A percentile compares a stretch with the other conserved stretches of the same genome.
Conservation (phyloP, 2,329 filamentous ascomycete genomes). For the Alternaria sp. region DNA sequence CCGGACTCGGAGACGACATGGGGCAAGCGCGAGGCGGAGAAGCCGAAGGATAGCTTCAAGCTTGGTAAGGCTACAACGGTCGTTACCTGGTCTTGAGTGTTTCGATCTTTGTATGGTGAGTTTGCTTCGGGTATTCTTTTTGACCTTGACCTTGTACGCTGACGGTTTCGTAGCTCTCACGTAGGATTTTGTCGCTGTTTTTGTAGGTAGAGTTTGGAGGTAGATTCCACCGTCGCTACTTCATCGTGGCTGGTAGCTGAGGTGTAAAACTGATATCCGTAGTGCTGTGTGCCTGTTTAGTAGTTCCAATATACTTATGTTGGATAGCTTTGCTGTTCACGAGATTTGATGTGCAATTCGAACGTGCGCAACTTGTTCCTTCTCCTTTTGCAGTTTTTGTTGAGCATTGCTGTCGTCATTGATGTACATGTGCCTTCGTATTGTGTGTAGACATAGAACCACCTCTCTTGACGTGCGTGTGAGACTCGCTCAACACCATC, state of each 20-base stretch:
- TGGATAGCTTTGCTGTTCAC: background rate
- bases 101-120: background rate
- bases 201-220: background rate
- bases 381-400: background rate
- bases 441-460: background rate
- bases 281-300: background rate
- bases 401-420: background rate
- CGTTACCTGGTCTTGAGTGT: constrained; percentile 21
- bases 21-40: constrained; percentile 21
- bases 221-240: background rate
- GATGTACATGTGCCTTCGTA: background rate
- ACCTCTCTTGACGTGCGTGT: background rate
- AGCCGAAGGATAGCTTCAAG: constrained; percentile 18
- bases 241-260: background rate
- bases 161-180: background rate
- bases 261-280: background rate
- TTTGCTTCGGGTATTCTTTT: background rate
- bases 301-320: background rate
- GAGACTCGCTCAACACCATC: background rate
- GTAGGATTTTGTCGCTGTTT: background rate
- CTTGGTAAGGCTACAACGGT: constrained; percentile 21
- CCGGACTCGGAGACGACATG: constrained; percentile 20
- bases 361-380: background rate
- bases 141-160: background rate
- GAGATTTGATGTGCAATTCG: background rate